Percentiles rank a stretch among this genome's conserved stretches.
Evolutionary conservation across 495 filamentous ascomycete species (phyloP).

Genomic region (Penicillium cosmopolitanum): DNA sequence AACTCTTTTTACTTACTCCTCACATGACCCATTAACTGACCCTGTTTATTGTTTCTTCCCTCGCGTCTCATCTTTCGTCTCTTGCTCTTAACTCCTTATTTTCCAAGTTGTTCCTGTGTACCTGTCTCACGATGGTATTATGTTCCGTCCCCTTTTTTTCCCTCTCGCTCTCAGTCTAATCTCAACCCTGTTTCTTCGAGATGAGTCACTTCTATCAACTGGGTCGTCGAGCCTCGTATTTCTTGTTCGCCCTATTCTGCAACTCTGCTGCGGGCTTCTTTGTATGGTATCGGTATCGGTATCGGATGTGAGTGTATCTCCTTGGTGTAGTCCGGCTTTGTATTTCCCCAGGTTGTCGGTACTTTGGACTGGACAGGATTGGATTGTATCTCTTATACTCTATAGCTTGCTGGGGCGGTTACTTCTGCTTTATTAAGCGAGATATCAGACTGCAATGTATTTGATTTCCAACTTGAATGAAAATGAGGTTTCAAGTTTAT

Average conservation of each 20-base stretch:
- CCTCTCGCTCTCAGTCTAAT: slow-evolving; percentile 24
- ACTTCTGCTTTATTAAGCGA: too few relatives aligned
- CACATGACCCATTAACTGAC: slow-evolving; percentile 20
- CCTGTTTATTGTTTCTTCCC: too few relatives aligned
- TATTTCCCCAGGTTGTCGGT: neutral
- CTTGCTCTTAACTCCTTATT: slow-evolving; percentile 12
- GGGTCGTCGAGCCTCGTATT: neutral
- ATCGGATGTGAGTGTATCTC: neutral
- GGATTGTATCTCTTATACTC: too few relatives aligned
- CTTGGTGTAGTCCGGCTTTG: neutral
- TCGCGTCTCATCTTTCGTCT: too few relatives aligned
- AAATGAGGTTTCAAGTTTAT: too few relatives aligned
- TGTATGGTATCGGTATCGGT: slow-evolving; percentile 7
- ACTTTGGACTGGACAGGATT: neutral
- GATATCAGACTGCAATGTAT: too few relatives aligned
- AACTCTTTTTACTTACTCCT: neutral
- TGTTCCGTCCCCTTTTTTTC: slow-evolving; percentile 4
- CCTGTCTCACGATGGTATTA: neutral
- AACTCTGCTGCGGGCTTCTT: neutral
- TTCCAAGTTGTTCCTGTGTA: neutral
- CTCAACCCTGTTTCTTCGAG: slow-evolving; percentile 17
- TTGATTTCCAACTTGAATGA: too few relatives aligned
- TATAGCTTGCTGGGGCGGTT: too few relatives aligned
- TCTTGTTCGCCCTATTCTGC: neutral
- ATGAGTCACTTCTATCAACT: neutral